Base-by-base conservation (phyloP, 371 early-diverging fungal species). In the Mucor racemosus region DNA sequence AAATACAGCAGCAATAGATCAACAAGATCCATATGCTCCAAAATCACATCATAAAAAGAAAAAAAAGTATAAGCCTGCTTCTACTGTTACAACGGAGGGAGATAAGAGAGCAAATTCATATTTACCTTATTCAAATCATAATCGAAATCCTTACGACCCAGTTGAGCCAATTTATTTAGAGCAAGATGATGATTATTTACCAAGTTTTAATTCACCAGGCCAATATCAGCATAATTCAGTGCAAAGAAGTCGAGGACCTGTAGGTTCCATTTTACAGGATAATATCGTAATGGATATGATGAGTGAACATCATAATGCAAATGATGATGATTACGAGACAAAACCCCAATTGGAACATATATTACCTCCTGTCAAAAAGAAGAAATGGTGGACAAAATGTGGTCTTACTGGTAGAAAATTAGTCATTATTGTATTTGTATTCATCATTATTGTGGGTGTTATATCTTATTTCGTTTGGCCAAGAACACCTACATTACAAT, bases 381-480 rank as follows among this genome's bases (percentile, higher is more conserved):
- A 71, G 10, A 63, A 58, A 36, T 64, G 78, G 53, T 67, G 56
- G 40, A 35, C 50, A 9, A 57, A 61, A 10, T 72, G 68, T 3
- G 79, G 78, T 7, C 36, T 74, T 4, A 65, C 54, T 21, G 62
- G 72, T 17, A 71, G 69, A 42, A 73, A 68, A 7, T 11, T 71
- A 6, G 67, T 82, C 1, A 73, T 76, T 53, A 46, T 58, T n/a
- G 60, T 42, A 9, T 79, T 82, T 69, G 60, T 50, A 0, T 71
- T 79, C 36, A 58, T 75, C 26, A 57, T 69, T 5, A 31, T 78
- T 38, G 66, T 78, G 3, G 75, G 54, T 13, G 58, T 79, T 4
- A 46, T 75, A 11, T 75, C 78, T 70, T 82, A 73, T 57, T 79
- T 82, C 73, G 82, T 79, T 3, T 82, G 82, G 78, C 82, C 82